Evolutionary conservation across 805 yeast genomes (phyloP).

Genomic region (Metschnikowia reukaufii): DNA sequence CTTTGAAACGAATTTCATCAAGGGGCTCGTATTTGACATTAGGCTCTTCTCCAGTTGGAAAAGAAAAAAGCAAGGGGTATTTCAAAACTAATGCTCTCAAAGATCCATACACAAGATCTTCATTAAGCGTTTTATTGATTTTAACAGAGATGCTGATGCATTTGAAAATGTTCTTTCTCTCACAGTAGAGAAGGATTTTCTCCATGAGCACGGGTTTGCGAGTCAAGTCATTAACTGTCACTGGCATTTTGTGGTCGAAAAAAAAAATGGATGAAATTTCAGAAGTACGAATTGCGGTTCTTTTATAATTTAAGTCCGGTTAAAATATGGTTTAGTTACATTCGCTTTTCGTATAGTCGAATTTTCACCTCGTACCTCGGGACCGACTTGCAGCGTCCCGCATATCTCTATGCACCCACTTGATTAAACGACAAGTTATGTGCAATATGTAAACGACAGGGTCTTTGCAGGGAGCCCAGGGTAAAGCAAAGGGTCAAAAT

Average conservation of each 20-base stretch:
- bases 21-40: conserved; percentile 10
- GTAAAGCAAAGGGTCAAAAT: not conserved
- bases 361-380: not conserved
- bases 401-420: not conserved
- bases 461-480: too few species aligned
- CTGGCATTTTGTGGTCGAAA: conserved; percentile 1
- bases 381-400: not conserved
- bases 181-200: conserved; percentile 10
- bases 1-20: conserved; percentile 6
- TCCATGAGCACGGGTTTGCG: conserved; percentile 11
- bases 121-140: conserved; percentile 5
- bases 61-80: conserved; percentile 12
- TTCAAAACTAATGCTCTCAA: conserved; percentile 12
- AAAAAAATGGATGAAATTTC: not conserved
- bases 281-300: not conserved
- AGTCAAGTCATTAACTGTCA: conserved; percentile 8
- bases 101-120: conserved; percentile 6
- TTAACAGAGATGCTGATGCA: conserved; percentile 11
- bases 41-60: conserved; percentile 10
- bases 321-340: too few species aligned
- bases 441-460: not conserved
- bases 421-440: not conserved
- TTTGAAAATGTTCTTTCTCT: conserved; percentile 9
- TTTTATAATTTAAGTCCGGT: not conserved
- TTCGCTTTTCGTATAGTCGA: conserved; percentile 1